These are phyloP conservation scores for Favolaschia claudopus DNA, from an alignment of 768 basidiomycete species.

Conservation along the genomic window DNA sequence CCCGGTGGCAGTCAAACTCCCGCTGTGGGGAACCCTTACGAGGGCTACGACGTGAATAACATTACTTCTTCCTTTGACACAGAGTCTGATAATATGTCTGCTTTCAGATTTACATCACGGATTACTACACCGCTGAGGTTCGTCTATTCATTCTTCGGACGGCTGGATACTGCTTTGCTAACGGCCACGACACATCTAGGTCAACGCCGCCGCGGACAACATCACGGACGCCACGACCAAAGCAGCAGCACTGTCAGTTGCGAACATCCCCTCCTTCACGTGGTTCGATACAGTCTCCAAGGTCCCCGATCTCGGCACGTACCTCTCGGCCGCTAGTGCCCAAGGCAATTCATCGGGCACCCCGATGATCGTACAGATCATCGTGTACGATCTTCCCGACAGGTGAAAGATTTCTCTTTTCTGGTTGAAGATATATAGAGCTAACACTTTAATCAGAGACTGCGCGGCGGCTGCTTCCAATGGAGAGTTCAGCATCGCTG, in stretches of 20 bases:
- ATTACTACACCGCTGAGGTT: slow-evolving; percentile 61
- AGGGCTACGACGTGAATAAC: slow-evolving; percentile 51
- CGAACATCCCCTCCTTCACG: slow-evolving; percentile 69
- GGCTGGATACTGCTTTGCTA: too few species aligned
- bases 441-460: too few species aligned
- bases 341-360: slow-evolving; percentile 51
- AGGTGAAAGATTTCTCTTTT: too few species aligned
- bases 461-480: slow-evolving; percentile 53
- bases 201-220: slow-evolving; percentile 53
- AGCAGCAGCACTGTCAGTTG: slow-evolving; percentile 60
- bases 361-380: slow-evolving; percentile 55
- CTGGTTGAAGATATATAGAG: too few species aligned
- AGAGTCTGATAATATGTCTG: not conserved
- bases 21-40: slow-evolving; percentile 59
- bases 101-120: slow-evolving; percentile 56
- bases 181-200: too few species aligned
- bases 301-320: slow-evolving; percentile 59
- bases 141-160: too few species aligned
- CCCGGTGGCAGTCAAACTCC: slow-evolving; percentile 45
- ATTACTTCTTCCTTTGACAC: not conserved
- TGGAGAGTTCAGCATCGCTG: slow-evolving; percentile 50
- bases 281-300: slow-evolving; percentile 69
- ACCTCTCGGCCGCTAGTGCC: slow-evolving; percentile 60
- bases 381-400: slow-evolving; percentile 50
- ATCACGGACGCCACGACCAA: slow-evolving; percentile 58